phyloP scores from a whole-genome alignment of 257 asterid species.

The Solanum acaule region DNA sequence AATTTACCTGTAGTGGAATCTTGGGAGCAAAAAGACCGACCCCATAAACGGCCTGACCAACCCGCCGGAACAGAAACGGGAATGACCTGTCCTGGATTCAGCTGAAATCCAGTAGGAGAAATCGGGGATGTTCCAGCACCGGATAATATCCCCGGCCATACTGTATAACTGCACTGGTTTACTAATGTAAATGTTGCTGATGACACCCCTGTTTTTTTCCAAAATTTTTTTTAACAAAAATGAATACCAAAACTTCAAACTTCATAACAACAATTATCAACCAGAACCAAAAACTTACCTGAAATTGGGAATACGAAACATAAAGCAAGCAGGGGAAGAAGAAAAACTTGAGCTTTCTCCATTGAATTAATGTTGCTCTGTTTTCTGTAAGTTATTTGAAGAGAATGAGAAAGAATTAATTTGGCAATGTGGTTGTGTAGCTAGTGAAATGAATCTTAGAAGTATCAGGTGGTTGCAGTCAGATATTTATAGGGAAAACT shows the following conservation, averaged over 20 bases:
- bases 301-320: conserved; percentile 8
- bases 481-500: background rate
- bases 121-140: conserved; percentile 46
- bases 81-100: conserved; percentile 31
- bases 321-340: background rate
- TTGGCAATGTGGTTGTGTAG: background rate
- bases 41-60: conserved; percentile 86
- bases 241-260: background rate
- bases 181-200: conserved; percentile 55
- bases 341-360: background rate
- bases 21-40: conserved; percentile 38
- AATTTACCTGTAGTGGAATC: conserved; percentile 42
- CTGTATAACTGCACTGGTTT: conserved; percentile 51
- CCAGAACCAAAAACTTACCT: conserved; percentile 1
- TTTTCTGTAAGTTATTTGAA: background rate
- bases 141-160: conserved; percentile 71
- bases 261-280: background rate
- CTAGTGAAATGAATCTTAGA: background rate
- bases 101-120: conserved; percentile 48
- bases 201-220: conserved; percentile 9
- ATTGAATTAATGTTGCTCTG: background rate
- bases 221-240: background rate
- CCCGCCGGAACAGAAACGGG: conserved; percentile 33
- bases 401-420: too few species aligned
- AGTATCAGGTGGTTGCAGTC: too few species aligned